Conservation (phyloP, 1,139 yeast genomes). For the Candida smagusa region DNA sequence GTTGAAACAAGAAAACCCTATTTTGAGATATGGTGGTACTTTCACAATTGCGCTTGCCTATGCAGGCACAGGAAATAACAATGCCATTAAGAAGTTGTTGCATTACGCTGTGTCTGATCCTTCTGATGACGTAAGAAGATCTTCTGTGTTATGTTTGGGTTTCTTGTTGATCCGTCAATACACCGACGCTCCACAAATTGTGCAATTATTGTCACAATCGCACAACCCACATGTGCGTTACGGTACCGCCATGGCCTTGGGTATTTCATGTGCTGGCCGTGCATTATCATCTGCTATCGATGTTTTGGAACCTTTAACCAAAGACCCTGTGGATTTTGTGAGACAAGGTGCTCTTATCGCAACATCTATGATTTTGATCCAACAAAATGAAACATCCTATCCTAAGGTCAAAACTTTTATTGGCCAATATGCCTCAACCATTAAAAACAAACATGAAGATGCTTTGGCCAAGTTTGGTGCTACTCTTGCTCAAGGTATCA, state of each 20-base stretch:
- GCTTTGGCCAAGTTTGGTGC: slow-evolving; percentile 98
- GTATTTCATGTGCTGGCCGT: slow-evolving; percentile 96
- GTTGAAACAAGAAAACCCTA: slow-evolving; percentile 72
- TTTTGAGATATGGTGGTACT: slow-evolving; percentile 94
- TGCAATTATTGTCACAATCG: slow-evolving; percentile 86
- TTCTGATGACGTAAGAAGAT: slow-evolving; percentile 94
- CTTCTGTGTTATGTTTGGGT: slow-evolving; percentile 92
- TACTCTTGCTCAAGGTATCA: slow-evolving; percentile 92
- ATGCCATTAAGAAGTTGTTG: slow-evolving; percentile 78
- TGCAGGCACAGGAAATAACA: slow-evolving; percentile 92
- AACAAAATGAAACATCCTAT: slow-evolving; percentile 82
- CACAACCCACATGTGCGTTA: slow-evolving; percentile 98
- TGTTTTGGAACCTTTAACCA: slow-evolving; percentile 86
- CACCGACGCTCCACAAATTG: slow-evolving; percentile 92
- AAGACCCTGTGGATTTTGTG: slow-evolving; percentile 94
- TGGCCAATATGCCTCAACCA: slow-evolving; percentile 69
- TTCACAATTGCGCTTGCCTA: slow-evolving; percentile 92
- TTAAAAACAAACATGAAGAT: slow-evolving; percentile 88
- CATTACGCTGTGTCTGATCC: slow-evolving; percentile 97
- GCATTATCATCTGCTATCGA: slow-evolving; percentile 86
- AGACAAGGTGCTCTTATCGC: slow-evolving; percentile 98
- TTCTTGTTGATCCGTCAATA: slow-evolving; percentile 88
- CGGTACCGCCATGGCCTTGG: slow-evolving; percentile 96
- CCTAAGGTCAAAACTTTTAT: slow-evolving; percentile 80
- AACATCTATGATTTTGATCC: slow-evolving; percentile 85